These are phyloP conservation scores for Tolypocladium sp. DNA, from an alignment of 2,329 filamentous ascomycete genomes.

Conservation along the genomic window DNA sequence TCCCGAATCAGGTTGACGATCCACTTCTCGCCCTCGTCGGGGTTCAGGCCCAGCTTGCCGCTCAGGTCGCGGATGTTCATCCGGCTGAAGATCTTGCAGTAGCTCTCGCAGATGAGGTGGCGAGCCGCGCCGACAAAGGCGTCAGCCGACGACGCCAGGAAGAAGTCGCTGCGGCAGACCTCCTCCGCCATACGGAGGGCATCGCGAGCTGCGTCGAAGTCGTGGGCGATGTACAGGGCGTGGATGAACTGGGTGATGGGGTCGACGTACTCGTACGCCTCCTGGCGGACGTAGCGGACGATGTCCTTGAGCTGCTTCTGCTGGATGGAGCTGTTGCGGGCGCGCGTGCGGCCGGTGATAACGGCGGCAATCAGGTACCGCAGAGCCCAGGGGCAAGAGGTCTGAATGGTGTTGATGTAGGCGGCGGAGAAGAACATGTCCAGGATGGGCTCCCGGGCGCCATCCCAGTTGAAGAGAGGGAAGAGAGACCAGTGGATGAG, in stretches of 20 bases:
- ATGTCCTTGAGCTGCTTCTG: constrained; percentile 99
- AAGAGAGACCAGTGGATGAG: constrained; percentile 97
- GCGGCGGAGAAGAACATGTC: constrained; percentile 95
- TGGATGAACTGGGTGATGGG: constrained; percentile 94
- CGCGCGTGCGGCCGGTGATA: constrained; percentile 79
- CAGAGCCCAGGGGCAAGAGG: constrained; percentile 90
- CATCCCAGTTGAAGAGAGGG: constrained; percentile 97
- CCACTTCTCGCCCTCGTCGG: constrained; percentile 99
- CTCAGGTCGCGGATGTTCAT: constrained; percentile 98
- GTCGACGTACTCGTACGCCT: constrained; percentile 95
- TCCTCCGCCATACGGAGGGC: constrained; percentile 82
- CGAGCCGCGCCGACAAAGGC: constrained; percentile 88
- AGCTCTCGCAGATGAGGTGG: constrained; percentile 95
- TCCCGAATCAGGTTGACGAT: constrained; percentile 99
- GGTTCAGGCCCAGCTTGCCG: constrained; percentile 78
- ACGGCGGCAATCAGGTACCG: constrained; percentile 90
- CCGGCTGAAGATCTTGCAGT: constrained; percentile 99
- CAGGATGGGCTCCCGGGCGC: constrained; percentile 79
- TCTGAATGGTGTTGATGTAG: constrained; percentile 99
- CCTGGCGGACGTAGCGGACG: constrained; percentile 89
- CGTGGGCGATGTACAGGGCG: constrained; percentile 78
- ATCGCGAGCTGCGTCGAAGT: constrained; percentile 89
- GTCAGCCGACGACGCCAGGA: constrained; percentile 77
- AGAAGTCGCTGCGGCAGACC: constrained; percentile 90
- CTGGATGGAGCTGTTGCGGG: constrained; percentile 76